Evolutionary conservation across 208 protist species (phyloP), one percentile per base, ranked within the genome.

Genomic region (Acanthamoeba culbertsoni): DNA sequence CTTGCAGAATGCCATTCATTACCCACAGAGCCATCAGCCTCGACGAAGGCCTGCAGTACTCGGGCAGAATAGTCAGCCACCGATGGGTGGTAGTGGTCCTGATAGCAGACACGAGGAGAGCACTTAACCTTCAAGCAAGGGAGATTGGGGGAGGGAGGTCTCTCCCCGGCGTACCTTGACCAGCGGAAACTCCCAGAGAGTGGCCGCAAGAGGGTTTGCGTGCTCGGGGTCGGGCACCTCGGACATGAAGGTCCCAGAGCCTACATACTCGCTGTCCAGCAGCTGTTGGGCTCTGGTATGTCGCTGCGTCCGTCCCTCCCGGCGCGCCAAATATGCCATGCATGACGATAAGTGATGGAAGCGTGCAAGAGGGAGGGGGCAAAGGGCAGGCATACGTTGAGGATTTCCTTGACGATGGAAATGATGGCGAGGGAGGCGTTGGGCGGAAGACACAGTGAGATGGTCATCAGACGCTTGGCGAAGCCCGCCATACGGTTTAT

Each of bases 161-260:
- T 12, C 43, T 42, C 31, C 37, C 46, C 12, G 28, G 71, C 10
- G 33, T 48, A 10, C 37, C 63, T 43, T 92, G 20, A 94, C 55
- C 2, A 59, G 20, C 3, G 82, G 62, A 3, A 96, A 53, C 62
- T 96, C 95, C 94, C 94, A 95, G 5, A 96, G 73, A 0, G 90
- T 94, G 31, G 94, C 42, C 18, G 95, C 79, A 8, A 96, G 91
- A 40, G 94, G 79, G 51, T 95, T 96, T 55, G 77, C 93, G 77
- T 96, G 68, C 48, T 96, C 95, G 18, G 94, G 94, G 59, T 95
- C 94, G 40, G 43, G 7, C 26, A 94, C 40, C 26, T 96, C 93
- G 2, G 35, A 0, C 73, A 92, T 53, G 45, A 93, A 96, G 7
- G 82, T 89, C 73, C 95, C 95, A 33, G 63, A 95, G 12, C 28